Evolutionary conservation across 305 asterid species (phyloP).

Genomic region (Withania somnifera): DNA sequence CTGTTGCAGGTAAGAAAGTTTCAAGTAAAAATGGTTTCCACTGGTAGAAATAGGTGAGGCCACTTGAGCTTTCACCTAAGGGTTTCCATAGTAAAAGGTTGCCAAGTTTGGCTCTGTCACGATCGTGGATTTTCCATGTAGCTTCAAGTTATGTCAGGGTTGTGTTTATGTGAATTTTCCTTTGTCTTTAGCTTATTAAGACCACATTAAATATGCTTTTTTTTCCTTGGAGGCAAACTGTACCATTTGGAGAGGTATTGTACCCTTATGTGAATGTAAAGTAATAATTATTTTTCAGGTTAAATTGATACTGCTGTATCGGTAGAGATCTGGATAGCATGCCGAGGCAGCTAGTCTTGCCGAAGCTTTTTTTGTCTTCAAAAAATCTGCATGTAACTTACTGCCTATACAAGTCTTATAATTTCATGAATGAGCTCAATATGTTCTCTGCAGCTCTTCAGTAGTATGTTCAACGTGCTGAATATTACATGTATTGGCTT

Average conservation of each 20-base stretch:
- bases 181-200: background rate
- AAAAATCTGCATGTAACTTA: background rate
- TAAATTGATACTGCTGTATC: background rate
- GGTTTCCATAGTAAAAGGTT: background rate
- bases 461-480: background rate
- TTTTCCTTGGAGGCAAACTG: background rate
- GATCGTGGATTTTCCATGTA: background rate
- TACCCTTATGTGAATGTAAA: background rate
- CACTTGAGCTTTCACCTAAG: background rate
- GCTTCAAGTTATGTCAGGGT: background rate
- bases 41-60: background rate
- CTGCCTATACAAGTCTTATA: background rate
- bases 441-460: background rate
- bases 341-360: background rate
- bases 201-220: background rate
- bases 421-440: background rate
- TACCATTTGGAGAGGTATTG: slow-evolving; percentile 1
- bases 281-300: background rate
- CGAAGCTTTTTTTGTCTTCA: background rate
- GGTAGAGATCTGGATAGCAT: background rate
- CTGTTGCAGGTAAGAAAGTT: background rate
- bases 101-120: background rate
- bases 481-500: background rate
- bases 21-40: background rate
- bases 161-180: background rate